Evolutionary conservation across 1,139 yeast genomes (phyloP), one percentile per base, ranked within the genome.

Genomic region (Petasospora fabianii): DNA sequence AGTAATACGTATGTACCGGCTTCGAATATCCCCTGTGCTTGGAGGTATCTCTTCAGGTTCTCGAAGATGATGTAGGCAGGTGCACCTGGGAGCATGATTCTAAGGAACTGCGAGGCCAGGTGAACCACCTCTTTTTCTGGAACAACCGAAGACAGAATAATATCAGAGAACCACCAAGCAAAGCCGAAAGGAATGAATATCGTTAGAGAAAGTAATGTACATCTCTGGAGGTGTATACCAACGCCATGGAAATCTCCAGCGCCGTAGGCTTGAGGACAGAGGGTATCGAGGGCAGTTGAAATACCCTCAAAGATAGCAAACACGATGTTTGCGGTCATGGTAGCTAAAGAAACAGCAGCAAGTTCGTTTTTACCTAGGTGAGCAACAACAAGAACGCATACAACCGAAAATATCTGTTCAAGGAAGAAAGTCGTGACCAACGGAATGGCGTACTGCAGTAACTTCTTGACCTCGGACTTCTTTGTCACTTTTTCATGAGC

Each of bases 21-120:
- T 58, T 83, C 87, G 58, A 83, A 84, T n/a, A 82, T 73, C 3
- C 88, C 88, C 61, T 83, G 92, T 34, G 87, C 79, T 58, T 84
- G 92, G 46, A 84, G 64, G 53, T 71, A 83, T 55, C 83, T 80
- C 55, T 84, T 84, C 32, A 79, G 75, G 53, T 80, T 80, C 60
- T 84, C 94, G 54, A 83, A 84, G 11, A 83, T 52, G 18, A 83
- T 77, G 54, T 75, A 83, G 0, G 86, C 90, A 0, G 92, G 92
- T 13, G 83, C 68, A 13, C 92, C 90, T 41, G 75, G 58, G 11
- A 77, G 64, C 26, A 81, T 66, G 4, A 77, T 61, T 43, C 65
- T 61, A 47, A 83, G 63, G 57, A 83, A 84, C 20, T 60, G 54
- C 1, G 82, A 68, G 3, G 90, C 88, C 42, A 82, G 61, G 2